Base-by-base conservation (phyloP, 306 rosid genomes). In the Dicorynia guianensis region DNA sequence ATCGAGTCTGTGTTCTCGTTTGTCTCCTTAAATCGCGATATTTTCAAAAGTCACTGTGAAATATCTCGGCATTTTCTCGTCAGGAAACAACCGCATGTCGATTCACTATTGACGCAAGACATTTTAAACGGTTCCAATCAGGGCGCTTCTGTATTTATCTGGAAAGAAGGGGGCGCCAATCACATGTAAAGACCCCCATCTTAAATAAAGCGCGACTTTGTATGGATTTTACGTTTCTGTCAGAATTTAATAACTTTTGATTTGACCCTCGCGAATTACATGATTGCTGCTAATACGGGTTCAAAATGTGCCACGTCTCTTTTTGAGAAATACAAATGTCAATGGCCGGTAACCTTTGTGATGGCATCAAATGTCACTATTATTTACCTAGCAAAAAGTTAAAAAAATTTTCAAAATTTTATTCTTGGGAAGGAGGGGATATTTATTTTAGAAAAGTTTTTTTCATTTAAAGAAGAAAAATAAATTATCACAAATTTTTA, bases 61-160 rank as follows among this genome's bases (percentile, higher is more conserved):
- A 4, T 47, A 17, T 62, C 59, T 34, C 43, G 25, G 53, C 77
- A 34, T 67, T 65, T 79, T 75, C 76, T 77, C 85, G 88, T 40
- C 86, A 62, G 53, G 65, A 66, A 71, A 79, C 46, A 70, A 18
- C 71, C 15, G 18, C 72, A 71, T 58, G 84, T 85, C 82, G 57
- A 62, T 76, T 85, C 78, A 18, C 19, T 42, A 74, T 57, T 57
- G 89, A 82, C 86, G 78, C 69, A 79, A 39, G 78, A 72, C 82
- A 68, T 67, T 72, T 67, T 68, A 85, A 72, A 72, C 82, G 84
- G 80, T 75, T 75, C 47, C 58, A 79, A 76, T 85, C 81, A 75
- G 79, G 49, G 36, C 33, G 40, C 61, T 73, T 85, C 81, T 79
- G 83, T 81, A 73, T 69, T 70, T 81, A 66, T 75, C 74, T 14